Evolutionary conservation across 768 basidiomycete species (phyloP), one percentile per base, ranked within the genome.

Genomic region (Psilocybe sp.): DNA sequence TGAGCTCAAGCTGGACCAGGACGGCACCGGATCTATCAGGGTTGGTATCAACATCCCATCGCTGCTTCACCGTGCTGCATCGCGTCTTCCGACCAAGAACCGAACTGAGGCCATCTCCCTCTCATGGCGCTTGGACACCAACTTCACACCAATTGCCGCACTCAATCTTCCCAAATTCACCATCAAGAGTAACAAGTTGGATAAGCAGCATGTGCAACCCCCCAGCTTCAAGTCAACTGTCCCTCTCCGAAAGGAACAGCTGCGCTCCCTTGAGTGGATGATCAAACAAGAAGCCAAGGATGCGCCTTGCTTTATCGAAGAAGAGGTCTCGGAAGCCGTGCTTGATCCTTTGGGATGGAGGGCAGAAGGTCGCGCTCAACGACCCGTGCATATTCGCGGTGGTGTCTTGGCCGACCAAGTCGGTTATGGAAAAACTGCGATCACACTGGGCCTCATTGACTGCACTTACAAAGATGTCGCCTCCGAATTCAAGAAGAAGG

Each of bases 341-440:
- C 74, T 95, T 3, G 86, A 84, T 51, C 84, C 92, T 45, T 71
- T 97, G 11, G 90, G 92, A 6, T 98, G 95, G 95, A 78, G 92
- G 57, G 92, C 91, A n/a, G 93, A 97, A 66, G 94, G 89, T 36
- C 85, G 90, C 37, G 93, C 89, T 3, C 83, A 89, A 56, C 71
- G 93, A 32, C 80, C 86, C 0, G 78, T 91, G 45, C 77, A 69
- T 51, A 70, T 97, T 37, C 79, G 89, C 47, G 94, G 95, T 14
- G 94, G 95, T 10, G 94, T 97, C 42, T 81, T 97, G 40, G 94
- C 94, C 11, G 95, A 98, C 60, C 88, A 95, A 70, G 95, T 98
- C 52, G 95, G 95, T 44, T 98, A 98, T 61, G 95, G 95, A 14
- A 98, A 98, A 71, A 98, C 95, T 0, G 94, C 93, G 16, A 95